A percentile compares a stretch with the other conserved stretches of the same genome.
Conservation (phyloP, 306 rosid species). For the Clitoria ternatea region DNA sequence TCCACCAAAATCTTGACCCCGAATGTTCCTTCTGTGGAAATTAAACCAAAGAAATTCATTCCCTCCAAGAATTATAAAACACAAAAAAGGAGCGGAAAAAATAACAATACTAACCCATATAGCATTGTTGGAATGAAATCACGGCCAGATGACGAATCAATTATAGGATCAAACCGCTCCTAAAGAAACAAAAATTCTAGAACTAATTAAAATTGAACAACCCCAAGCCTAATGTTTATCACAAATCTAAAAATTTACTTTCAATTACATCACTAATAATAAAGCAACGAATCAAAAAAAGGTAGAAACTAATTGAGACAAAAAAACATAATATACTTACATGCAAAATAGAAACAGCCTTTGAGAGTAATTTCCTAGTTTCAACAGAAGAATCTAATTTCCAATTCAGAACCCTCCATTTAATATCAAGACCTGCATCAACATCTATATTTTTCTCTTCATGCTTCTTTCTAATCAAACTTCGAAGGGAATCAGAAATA, state of each 20-base stretch:
- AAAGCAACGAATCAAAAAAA: not conserved
- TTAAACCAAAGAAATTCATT: slow-evolving; percentile 6
- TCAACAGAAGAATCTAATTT: slow-evolving; percentile 52
- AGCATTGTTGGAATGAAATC: slow-evolving; percentile 91
- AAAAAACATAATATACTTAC: slow-evolving; percentile 40
- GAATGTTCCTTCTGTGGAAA: slow-evolving; percentile 59
- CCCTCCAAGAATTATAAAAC: not conserved
- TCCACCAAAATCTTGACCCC: slow-evolving; percentile 85
- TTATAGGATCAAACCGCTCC: slow-evolving; percentile 91
- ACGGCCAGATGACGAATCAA: slow-evolving; percentile 66
- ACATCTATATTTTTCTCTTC: slow-evolving; percentile 42
- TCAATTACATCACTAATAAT: not conserved
- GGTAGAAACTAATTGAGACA: not conserved
- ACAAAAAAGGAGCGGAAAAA: not conserved
- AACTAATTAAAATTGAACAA: not conserved
- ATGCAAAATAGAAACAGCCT: slow-evolving; percentile 79
- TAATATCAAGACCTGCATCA: slow-evolving; percentile 44
- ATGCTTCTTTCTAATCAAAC: slow-evolving; percentile 51
- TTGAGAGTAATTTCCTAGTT: slow-evolving; percentile 56
- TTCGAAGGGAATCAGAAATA: slow-evolving; percentile 57
- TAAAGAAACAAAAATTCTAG: slow-evolving; percentile 20
- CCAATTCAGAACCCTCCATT: slow-evolving; percentile 91
- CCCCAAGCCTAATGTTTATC: not conserved
- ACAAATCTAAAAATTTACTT: not conserved
- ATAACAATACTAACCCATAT: slow-evolving; percentile 56